These are phyloP conservation scores for Lachnellula hyalina DNA, from an alignment of 2,329 filamentous ascomycete genomes.

Conservation along the genomic window DNA sequence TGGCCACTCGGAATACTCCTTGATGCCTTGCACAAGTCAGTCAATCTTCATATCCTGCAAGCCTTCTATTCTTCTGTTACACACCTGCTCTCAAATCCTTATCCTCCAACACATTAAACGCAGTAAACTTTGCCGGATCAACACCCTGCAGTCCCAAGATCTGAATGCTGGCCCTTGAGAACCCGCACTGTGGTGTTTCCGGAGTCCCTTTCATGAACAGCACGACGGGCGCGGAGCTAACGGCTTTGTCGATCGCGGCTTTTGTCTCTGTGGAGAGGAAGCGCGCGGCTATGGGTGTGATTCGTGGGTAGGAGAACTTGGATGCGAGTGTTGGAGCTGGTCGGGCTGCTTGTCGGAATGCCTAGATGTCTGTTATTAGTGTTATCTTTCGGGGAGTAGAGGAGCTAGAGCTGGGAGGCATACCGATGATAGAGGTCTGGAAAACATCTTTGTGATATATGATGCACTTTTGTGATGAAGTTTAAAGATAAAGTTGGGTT, in stretches of 20 bases:
- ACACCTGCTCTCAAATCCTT: constrained; percentile 74
- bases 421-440: constrained; percentile 28
- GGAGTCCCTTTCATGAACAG: constrained; percentile 99
- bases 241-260: constrained; percentile 83
- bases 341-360: constrained; percentile 41
- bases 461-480: neutral
- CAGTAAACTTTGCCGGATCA: constrained; percentile 92
- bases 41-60: constrained; percentile 5
- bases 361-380: constrained; percentile 30
- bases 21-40: constrained; percentile 63
- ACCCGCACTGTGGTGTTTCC: constrained; percentile 92
- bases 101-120: constrained; percentile 96
- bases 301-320: constrained; percentile 26
- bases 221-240: constrained; percentile 83
- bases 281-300: constrained; percentile 38
- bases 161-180: constrained; percentile 91
- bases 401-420: neutral
- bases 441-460: constrained; percentile 21
- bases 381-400: neutral
- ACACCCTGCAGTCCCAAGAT: constrained; percentile 93
- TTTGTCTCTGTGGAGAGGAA: constrained; percentile 76
- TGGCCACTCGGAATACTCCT: constrained; percentile 98
- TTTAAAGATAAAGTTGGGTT: neutral
- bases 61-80: constrained; percentile 20
- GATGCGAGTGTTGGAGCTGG: constrained; percentile 25